These are phyloP conservation scores for Globisporangium cystogenes DNA, from an alignment of 352 stramenopile species.

Conservation along the genomic window DNA sequence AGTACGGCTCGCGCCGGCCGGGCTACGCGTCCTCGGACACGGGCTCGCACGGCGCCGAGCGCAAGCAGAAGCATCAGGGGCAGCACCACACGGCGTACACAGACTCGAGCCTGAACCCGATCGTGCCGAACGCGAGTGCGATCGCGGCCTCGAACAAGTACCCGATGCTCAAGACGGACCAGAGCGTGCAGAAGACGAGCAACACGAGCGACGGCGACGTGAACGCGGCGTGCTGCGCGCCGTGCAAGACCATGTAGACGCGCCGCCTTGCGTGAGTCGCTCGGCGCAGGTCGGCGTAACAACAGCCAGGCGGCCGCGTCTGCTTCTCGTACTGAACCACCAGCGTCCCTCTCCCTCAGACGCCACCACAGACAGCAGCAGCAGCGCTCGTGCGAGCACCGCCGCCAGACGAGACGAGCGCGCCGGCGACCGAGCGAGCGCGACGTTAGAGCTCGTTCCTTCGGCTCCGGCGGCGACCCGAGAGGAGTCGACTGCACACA, in stretches of 20 bases:
- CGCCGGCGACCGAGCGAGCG: not conserved
- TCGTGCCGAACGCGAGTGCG: conserved; percentile 65
- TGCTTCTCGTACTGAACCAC: not conserved
- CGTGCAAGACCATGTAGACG: conserved; percentile 62
- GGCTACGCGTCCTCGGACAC: conserved; percentile 61
- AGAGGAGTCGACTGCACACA: not conserved
- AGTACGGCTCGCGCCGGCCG: conserved; percentile 46
- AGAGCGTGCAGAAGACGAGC: conserved; percentile 38
- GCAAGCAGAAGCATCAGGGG: conserved; percentile 19
- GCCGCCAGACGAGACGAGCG: not conserved
- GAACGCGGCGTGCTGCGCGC: conserved; percentile 51
- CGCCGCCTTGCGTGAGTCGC: not conserved
- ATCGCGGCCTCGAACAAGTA: conserved; percentile 53
- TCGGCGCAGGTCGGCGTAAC: not conserved
- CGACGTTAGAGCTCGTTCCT: not conserved
- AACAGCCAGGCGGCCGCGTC: not conserved
- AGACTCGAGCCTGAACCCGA: conserved; percentile 50
- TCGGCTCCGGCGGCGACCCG: not conserved
- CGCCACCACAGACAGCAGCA: not conserved
- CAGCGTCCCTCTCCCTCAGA: too few species aligned
- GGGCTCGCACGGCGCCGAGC: conserved; percentile 37
- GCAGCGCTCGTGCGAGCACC: not conserved
- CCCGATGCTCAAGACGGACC: conserved; percentile 76
- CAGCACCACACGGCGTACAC: conserved; percentile 40
- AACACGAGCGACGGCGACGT: conserved; percentile 29